A percentile compares a stretch with the other conserved stretches of the same genome.
phyloP scores from a whole-genome alignment of 495 filamentous ascomycete species.

The Clohesyomyces aquaticus region DNA sequence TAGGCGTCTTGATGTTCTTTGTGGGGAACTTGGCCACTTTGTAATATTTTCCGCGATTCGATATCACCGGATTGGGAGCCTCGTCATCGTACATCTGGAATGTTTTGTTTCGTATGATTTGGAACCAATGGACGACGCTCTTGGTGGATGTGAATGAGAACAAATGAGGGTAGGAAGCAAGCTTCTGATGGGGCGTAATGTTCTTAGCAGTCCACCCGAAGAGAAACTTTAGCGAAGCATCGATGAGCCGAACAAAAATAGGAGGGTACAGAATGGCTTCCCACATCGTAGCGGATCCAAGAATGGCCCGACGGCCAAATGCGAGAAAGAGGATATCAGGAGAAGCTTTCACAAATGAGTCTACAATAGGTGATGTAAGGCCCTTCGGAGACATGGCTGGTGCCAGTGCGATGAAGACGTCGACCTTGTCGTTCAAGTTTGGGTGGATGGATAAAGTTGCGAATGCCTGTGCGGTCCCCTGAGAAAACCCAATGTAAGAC shows the following conservation, averaged over 20 bases:
- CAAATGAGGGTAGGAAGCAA: slow-evolving; percentile 94
- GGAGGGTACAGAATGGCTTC: slow-evolving; percentile 93
- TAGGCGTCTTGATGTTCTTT: slow-evolving; percentile 92
- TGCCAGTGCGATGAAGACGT: slow-evolving; percentile 96
- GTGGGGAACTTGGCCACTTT: slow-evolving; percentile 97
- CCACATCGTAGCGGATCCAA: slow-evolving; percentile 96
- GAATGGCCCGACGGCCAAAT: slow-evolving; percentile 91
- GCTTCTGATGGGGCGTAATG: slow-evolving; percentile 84
- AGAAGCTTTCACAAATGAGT: slow-evolving; percentile 90
- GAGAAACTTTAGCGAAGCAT: slow-evolving; percentile 75
- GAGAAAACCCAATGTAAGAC: slow-evolving; percentile 95
- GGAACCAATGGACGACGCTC: slow-evolving; percentile 97
- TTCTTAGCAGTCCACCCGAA: slow-evolving; percentile 91
- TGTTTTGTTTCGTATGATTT: slow-evolving; percentile 90
- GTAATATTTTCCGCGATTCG: slow-evolving; percentile 64
- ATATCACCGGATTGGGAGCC: slow-evolving; percentile 65
- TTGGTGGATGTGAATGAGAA: slow-evolving; percentile 97
- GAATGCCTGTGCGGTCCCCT: slow-evolving; percentile 96
- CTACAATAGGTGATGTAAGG: slow-evolving; percentile 84
- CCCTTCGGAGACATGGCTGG: slow-evolving; percentile 95
- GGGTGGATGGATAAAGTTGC: slow-evolving; percentile 94
- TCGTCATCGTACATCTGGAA: slow-evolving; percentile 99
- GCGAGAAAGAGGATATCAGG: slow-evolving; percentile 91
- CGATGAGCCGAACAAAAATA: slow-evolving; percentile 87
- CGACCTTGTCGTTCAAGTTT: slow-evolving; percentile 85